These are phyloP conservation scores for Aschersonia sp. DNA, from an alignment of 2,329 filamentous ascomycete species.

Conservation along the genomic window DNA sequence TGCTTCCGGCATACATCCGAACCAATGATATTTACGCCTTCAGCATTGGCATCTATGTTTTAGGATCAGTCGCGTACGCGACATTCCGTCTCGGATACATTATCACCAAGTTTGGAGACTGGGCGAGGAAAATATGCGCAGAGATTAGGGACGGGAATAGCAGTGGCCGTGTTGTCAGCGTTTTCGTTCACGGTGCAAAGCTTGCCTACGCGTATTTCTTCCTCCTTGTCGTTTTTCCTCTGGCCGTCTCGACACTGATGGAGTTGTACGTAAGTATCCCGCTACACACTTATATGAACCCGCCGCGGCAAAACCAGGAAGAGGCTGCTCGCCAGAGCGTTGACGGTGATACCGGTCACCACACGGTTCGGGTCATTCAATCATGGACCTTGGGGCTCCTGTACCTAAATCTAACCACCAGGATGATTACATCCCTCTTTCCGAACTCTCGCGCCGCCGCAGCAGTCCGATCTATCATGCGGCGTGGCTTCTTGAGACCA, in stretches of 20 bases:
- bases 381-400: constrained; percentile 88
- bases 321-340: constrained; percentile 7
- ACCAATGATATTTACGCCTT: constrained; percentile 97
- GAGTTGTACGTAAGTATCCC: constrained; percentile 85
- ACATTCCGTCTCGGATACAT: constrained; percentile 34
- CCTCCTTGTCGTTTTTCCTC: constrained; percentile 65
- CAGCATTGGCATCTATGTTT: constrained; percentile 72
- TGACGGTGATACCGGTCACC: constrained; percentile 20
- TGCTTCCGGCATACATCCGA: constrained; percentile 56
- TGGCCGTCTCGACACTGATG: constrained; percentile 62
- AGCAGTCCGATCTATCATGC: constrained; percentile 60
- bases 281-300: constrained; percentile 61
- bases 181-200: constrained; percentile 19
- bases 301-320: constrained; percentile 14
- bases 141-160: constrained; percentile 10
- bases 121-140: constrained; percentile 9
- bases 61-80: constrained; percentile 54
- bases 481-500: constrained; percentile 63
- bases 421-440: constrained; percentile 52
- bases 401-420: constrained; percentile 68
- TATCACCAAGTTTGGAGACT: constrained; percentile 16
- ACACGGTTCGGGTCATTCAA: constrained; percentile 77
- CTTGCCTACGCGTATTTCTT: constrained; percentile 63
- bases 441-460: constrained; percentile 56
- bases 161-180: constrained; percentile 11